Evolutionary conservation across 192 early-diverging fungal species (phyloP), one percentile per base, ranked within the genome.

Genomic region (Coemansia interrupta): DNA sequence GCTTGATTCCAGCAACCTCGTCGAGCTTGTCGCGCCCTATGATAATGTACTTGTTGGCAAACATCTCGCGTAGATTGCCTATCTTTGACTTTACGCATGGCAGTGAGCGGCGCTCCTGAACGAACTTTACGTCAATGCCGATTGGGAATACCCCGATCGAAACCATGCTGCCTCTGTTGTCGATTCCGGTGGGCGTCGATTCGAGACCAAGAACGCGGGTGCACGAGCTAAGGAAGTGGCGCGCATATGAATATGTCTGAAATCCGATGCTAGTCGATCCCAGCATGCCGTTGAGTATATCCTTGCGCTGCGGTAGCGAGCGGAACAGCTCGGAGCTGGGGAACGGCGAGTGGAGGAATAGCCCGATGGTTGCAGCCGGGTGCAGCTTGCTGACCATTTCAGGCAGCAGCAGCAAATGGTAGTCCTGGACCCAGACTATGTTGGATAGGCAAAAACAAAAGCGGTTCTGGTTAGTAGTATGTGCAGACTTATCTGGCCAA

Each of bases 21-120:
- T 99, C 95, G 53, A 97, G 72, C 64, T 92, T 94, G 73, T 99
- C 97, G 17, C 93, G 84, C n/a, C 95, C 93, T 52, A 97, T 88
- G 74, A 99, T 94, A 57, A 99, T 94, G 51, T 84, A 85, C 72
- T 97, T 97, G 29, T 81, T 90, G 42, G 83, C 74, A 70, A 95
- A 97, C 53, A 92, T 82, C 72, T 92, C 89, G 19, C 78, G 78
- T 23, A 99, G 88, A 9, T 81, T 71, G 29, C 85, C 80, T 63
- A 92, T 88, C 83, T 96, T 95, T 36, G 87, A 79, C 29, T 70
- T 39, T 0, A 99, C 95, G 4, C 66, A 75, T 12, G 85, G 80
- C 28, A 64, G 64, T 18, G 86, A 83, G 50, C 89, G 84, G 39
- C 82, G 75, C n/a, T 58, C 22, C 52, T 90, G 82, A 8, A 93